A percentile compares a stretch with the other conserved stretches of the same genome.
Evolutionary conservation across 1,139 yeast species (phyloP).

Genomic region (Hyphopichia buzzinii): DNA sequence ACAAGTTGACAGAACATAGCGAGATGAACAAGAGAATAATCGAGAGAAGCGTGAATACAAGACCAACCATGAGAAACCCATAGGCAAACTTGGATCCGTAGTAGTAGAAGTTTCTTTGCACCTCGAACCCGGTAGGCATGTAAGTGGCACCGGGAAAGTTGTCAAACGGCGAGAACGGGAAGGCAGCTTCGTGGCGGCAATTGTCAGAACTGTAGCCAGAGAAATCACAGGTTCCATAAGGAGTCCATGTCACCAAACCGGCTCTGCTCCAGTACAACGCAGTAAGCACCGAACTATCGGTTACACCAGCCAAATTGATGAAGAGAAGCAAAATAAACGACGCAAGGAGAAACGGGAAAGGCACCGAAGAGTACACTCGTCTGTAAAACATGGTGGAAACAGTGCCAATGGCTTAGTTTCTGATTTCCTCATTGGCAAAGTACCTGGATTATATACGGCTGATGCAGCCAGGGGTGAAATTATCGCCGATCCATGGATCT

Average conservation of each 20-base stretch:
- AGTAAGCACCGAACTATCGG: constrained; percentile 44
- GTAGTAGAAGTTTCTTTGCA: constrained; percentile 50
- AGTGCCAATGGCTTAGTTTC: not conserved
- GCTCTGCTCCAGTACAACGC: constrained; percentile 72
- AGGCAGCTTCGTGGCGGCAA: constrained; percentile 56
- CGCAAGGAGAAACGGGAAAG: constrained; percentile 33
- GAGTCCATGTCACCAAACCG: constrained; percentile 64
- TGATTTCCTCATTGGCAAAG: no score
- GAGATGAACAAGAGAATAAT: constrained; percentile 33
- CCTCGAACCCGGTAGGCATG: constrained; percentile 48
- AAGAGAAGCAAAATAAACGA: constrained; percentile 55
- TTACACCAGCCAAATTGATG: constrained; percentile 62
- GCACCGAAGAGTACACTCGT: constrained; percentile 20
- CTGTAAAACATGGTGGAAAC: constrained; percentile 11
- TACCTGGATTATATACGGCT: no score
- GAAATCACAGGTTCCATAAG: constrained; percentile 60
- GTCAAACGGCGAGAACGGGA: constrained; percentile 62
- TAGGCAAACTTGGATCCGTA: constrained; percentile 66
- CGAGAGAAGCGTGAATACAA: constrained; percentile 53
- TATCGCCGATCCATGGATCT: no score
- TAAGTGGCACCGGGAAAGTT: constrained; percentile 47
- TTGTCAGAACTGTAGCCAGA: constrained; percentile 31
- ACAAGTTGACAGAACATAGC: constrained; percentile 16
- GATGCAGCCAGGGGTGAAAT: no score
- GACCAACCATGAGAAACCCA: constrained; percentile 63